Base-by-base conservation (phyloP, 1,139 yeast species). In the Saccharomyces hybrid region DNA sequence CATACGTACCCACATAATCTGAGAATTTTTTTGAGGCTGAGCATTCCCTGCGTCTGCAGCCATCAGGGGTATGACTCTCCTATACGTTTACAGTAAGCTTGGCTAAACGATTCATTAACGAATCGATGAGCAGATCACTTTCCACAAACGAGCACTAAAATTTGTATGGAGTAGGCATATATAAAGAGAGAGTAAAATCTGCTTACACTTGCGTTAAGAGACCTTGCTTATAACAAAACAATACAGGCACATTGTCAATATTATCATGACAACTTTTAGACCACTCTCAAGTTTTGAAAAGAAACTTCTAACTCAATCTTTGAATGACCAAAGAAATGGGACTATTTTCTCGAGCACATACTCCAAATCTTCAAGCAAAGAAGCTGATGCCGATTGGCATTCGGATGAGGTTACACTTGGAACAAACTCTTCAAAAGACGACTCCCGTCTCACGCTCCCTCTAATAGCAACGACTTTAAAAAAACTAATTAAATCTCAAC, bases 281-380 rank as follows among this genome's bases (percentile, higher is more conserved):
- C 50, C 59, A n/a, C 52, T 67, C 38, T 58, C 65, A 32, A 57
- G 60, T 12, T 64, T 57, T 42, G 69, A 67, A 55, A 64, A 60
- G 53, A 63, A 59, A 51, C 42, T 65, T 26, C 55, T 65, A 11
- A 44, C 57, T 9, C 64, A 66, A 52, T 58, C 63, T 3, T 47
- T 61, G 2, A 63, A 61, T 38, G 60, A 60, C 14, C 51, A 59
- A 31, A 57, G 64, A 51, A 66, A 65, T 56, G 70, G 71, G 21
- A 59, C 61, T 9, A 55, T 64, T 0, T 66, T 64, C 51, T 38
- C 44, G 12, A 38, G 44, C 4, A 38, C 44, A 38, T 38, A 38
- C 9, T 38, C 44, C 1, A 38, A 38, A 38, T 19, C 44, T 19
- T 4, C 19, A 19, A 19, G 6, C 11, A 38, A 8, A 38, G 44